A percentile compares a stretch with the other conserved stretches of the same genome.
Conservation (phyloP, 83 land plant genomes). For the Thuja plicata region DNA sequence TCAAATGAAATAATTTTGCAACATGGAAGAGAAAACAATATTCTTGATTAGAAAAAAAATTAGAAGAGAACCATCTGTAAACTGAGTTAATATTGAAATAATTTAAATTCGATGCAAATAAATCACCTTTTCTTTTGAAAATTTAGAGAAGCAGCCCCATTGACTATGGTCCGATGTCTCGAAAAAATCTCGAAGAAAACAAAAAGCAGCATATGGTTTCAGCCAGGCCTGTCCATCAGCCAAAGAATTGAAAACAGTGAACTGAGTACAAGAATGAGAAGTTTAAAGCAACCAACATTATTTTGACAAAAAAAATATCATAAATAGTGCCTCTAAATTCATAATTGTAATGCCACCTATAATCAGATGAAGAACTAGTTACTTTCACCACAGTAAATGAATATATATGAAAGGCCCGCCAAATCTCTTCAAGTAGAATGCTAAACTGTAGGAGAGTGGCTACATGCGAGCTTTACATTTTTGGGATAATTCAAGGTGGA, state of each 20-base stretch:
- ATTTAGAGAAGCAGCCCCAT: slow-evolving; percentile 87
- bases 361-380: background rate
- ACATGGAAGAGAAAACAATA: background rate
- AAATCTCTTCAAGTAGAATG: background rate
- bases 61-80: background rate
- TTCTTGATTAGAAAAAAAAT: background rate
- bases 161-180: slow-evolving; percentile 98
- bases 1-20: background rate
- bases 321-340: background rate
- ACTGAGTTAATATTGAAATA: background rate
- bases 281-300: background rate
- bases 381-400: background rate
- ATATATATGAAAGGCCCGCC: background rate
- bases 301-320: background rate
- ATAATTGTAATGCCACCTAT: background rate
- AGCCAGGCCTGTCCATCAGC: slow-evolving; percentile 78
- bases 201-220: slow-evolving; percentile 98
- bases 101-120: background rate
- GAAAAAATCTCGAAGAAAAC: slow-evolving; percentile 93
- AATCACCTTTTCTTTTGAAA: slow-evolving; percentile 72
- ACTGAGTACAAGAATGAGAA: slow-evolving; percentile 2
- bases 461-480: background rate
- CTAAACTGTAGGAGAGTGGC: background rate
- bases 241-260: background rate
- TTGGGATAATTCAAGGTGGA: background rate